A percentile compares a stretch with the other conserved stretches of the same genome.
These are phyloP conservation scores for Ogataea nonfermentans DNA, from an alignment of 805 yeast species.

Conservation along the genomic window DNA sequence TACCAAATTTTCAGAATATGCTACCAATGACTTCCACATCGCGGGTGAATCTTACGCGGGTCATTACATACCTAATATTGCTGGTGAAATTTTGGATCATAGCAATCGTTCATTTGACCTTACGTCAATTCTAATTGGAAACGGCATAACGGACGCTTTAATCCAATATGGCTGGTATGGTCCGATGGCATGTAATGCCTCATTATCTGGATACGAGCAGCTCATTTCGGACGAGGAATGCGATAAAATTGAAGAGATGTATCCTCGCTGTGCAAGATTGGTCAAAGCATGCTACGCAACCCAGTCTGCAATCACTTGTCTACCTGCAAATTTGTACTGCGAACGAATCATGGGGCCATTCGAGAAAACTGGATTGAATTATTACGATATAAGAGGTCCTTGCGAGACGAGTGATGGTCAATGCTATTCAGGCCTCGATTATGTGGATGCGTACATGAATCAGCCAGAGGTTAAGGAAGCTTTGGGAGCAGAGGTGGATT, in stretches of 20 bases:
- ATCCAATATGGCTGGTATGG: slow-evolving; percentile 74
- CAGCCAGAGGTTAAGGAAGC: slow-evolving; percentile 71
- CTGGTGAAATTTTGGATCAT: slow-evolving; percentile 72
- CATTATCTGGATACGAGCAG: slow-evolving; percentile 78
- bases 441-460: slow-evolving; percentile 78
- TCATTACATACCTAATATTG: slow-evolving; percentile 89
- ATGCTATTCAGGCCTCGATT: slow-evolving; percentile 79
- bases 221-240: slow-evolving; percentile 81
- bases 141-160: slow-evolving; percentile 85
- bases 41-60: slow-evolving; percentile 96
- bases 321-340: slow-evolving; percentile 90
- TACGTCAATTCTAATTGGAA: slow-evolving; percentile 81
- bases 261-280: slow-evolving; percentile 76
- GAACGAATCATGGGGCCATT: slow-evolving; percentile 81
- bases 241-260: slow-evolving; percentile 58
- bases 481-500: slow-evolving; percentile 86
- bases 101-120: slow-evolving; percentile 56
- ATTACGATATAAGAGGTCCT: slow-evolving; percentile 80
- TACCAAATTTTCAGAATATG: slow-evolving; percentile 64
- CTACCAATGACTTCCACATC: slow-evolving; percentile 65
- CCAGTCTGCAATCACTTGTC: slow-evolving; percentile 78
- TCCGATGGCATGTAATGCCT: slow-evolving; percentile 84
- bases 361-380: slow-evolving; percentile 82
- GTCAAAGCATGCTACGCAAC: slow-evolving; percentile 76
- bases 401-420: slow-evolving; percentile 64